These are phyloP conservation scores for Fonsecaea pugnacius DNA, from an alignment of 2,329 filamentous ascomycete genomes.

Conservation along the genomic window DNA sequence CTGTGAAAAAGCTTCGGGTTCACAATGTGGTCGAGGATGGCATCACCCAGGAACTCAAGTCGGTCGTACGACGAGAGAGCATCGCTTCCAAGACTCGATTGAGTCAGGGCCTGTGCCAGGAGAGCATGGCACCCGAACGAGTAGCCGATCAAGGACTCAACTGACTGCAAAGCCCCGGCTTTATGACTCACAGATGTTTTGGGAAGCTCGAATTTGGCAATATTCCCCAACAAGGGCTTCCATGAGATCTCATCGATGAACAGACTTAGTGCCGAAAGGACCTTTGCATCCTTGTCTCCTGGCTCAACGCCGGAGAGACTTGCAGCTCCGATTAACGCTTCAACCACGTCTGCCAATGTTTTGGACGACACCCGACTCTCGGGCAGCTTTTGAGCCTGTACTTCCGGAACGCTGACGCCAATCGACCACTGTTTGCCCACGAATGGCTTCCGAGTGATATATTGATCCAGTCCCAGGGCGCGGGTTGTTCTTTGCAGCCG, in stretches of 20 bases:
- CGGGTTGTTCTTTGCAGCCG: slow-evolving; percentile 70
- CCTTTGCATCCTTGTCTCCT: slow-evolving; percentile 56
- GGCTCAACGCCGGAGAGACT: slow-evolving; percentile 66
- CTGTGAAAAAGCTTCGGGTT: slow-evolving; percentile 58
- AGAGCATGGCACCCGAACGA: slow-evolving; percentile 69
- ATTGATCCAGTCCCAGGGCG: slow-evolving; percentile 69
- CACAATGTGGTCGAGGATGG: slow-evolving; percentile 78
- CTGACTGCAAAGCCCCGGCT: slow-evolving; percentile 23
- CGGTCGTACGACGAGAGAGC: slow-evolving; percentile 62
- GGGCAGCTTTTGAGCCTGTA: slow-evolving; percentile 3
- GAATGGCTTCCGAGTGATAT: slow-evolving; percentile 71
- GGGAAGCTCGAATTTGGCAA: slow-evolving; percentile 11
- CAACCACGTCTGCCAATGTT: slow-evolving; percentile 82
- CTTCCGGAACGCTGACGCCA: slow-evolving; percentile 36
- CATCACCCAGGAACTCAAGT: slow-evolving; percentile 86
- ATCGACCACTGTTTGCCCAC: slow-evolving; percentile 74
- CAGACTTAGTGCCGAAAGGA: slow-evolving; percentile 54
- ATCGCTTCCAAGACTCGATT: slow-evolving; percentile 45
- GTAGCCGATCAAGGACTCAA: slow-evolving; percentile 73
- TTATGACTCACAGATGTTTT: background rate
- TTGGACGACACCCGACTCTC: slow-evolving; percentile 68
- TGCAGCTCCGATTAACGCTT: slow-evolving; percentile 79
- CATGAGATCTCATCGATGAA: slow-evolving; percentile 68
- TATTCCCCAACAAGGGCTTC: slow-evolving; percentile 52
- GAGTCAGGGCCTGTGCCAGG: slow-evolving; percentile 79